Base-by-base conservation (phyloP, 2,329 filamentous ascomycete species). In the Juglanconis juglandina region DNA sequence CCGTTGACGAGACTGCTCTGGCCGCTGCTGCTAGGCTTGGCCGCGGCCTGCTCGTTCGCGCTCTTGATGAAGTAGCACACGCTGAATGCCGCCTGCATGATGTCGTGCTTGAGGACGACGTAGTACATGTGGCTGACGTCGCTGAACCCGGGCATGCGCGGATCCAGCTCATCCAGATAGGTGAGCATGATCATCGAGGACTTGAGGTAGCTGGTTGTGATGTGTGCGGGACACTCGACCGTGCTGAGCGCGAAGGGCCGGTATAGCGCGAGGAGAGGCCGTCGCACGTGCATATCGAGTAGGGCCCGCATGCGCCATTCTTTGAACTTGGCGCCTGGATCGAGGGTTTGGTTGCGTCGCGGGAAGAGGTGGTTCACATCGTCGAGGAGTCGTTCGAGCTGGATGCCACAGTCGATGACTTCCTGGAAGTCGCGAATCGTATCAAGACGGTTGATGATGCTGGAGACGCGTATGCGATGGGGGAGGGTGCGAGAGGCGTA, bases 151-250 rank as follows among this genome's bases (percentile, higher is more conserved):
- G 77, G 72, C 5, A 76, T 72, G 32, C 72, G 68, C 0, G 80
- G 77, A 60, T 84, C 81, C 5, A 84, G 69, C 62, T 84, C 81
- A 62, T 84, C 81, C 49, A 84, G 71, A 60, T 83, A 84, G 13
- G 77, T 80, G 52, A 84, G 71, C n/a, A 85, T 76, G 14, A 80
- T 76, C 76, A 84, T 82, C 3, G 79, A 83, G 0, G 81, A 84
- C 53, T 79, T 76, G 41, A 85, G 69, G 62, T 84, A 85, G 5
- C 78, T 74, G 33, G 79, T 76, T 52, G 79, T 75, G 39, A 85
- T 82, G 60, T 82, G 80, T 5, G 75, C 72, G 10, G 81, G 82
- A 2, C 77, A 78, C 56, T 81, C 79, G 5, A 75, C 68, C 3
- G 77, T 75, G n/a, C 81, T 79, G 63, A 85, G 72, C 4, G 80